These are phyloP conservation scores for Vaucheria bursata DNA, from an alignment of 352 stramenopile genomes.

Conservation along the genomic window DNA sequence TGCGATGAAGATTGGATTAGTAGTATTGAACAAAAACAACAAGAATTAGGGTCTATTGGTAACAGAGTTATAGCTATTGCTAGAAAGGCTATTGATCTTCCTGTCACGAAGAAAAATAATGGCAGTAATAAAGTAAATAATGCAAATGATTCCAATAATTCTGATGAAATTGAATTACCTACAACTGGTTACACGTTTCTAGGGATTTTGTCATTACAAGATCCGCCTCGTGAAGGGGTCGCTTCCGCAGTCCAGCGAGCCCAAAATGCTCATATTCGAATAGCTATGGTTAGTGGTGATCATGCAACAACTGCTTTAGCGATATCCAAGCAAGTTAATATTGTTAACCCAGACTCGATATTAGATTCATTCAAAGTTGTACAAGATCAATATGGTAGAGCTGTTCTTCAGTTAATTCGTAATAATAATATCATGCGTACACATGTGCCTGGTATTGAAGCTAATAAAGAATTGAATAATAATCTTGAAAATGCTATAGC, in stretches of 20 bases:
- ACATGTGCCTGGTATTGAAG: no score
- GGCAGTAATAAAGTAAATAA: slow-evolving; percentile 78
- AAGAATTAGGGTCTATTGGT: slow-evolving; percentile 32
- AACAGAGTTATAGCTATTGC: slow-evolving; percentile 40
- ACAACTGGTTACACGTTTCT: slow-evolving; percentile 64
- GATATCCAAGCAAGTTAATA: slow-evolving; percentile 83
- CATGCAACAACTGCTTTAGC: slow-evolving; percentile 79
- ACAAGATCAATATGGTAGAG: no score
- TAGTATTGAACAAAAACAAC: slow-evolving; percentile 26
- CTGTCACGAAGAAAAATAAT: slow-evolving; percentile 32
- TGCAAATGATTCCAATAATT: slow-evolving; percentile 73
- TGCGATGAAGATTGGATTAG: slow-evolving; percentile 13
- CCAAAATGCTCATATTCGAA: slow-evolving; percentile 81
- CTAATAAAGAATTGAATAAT: no score
- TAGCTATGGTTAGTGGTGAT: slow-evolving; percentile 76
- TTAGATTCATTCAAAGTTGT: no score
- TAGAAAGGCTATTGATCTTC: slow-evolving; percentile 13
- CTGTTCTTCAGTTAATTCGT: no score
- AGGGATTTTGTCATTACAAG: slow-evolving; percentile 87
- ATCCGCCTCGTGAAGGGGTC: slow-evolving; percentile 79
- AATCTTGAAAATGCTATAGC: no score
- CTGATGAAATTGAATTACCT: no score
- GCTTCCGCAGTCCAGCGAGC: slow-evolving; percentile 74
- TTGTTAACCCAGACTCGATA: slow-evolving; percentile 81
- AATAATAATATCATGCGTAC: no score